Evolutionary conservation across 108 stramenopile genomes (phyloP).

Genomic region (Licmophora abbreviata): DNA sequence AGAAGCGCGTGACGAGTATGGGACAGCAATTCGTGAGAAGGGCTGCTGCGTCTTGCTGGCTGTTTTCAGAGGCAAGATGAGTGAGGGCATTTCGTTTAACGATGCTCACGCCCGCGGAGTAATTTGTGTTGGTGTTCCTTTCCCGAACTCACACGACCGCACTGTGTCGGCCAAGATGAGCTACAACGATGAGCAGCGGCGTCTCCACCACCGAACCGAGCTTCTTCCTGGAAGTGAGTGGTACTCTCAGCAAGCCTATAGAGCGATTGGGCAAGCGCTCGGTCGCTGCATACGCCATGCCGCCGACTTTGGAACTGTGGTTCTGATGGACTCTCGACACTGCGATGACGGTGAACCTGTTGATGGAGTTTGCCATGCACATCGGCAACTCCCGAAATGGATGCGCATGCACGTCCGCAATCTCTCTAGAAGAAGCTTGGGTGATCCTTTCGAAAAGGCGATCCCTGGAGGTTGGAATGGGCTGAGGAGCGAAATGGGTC

Average conservation of each 20-base stretch:
- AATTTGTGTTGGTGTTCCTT: constrained; percentile 71
- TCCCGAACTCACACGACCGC: constrained; percentile 34
- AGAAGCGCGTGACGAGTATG: constrained; percentile 39
- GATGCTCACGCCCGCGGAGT: constrained; percentile 77
- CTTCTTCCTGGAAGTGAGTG: constrained; percentile 73
- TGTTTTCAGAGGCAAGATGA: constrained; percentile 82
- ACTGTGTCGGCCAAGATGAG: constrained; percentile 55
- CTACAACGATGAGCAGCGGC: constrained; percentile 78
- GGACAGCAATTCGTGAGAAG: constrained; percentile 17
- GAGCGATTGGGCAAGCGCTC: constrained; percentile 85
- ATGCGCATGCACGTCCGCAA: constrained; percentile 56
- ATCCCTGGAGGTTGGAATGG: too few species aligned
- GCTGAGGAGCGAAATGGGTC: too few species aligned
- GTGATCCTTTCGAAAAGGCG: too few species aligned
- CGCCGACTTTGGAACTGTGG: constrained; percentile 81
- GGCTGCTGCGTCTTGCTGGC: constrained; percentile 78
- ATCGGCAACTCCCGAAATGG: constrained; percentile 71
- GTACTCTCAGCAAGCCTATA: constrained; percentile 89
- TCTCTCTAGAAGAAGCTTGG: too few species aligned
- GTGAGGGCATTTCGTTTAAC: constrained; percentile 80
- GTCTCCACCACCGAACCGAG: constrained; percentile 29
- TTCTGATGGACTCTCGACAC: constrained; percentile 75
- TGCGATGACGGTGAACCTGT: constrained; percentile 64
- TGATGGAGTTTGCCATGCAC: constrained; percentile 27
- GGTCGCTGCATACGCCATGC: constrained; percentile 85